Evolutionary conservation across 352 stramenopile genomes (phyloP), one percentile per base, ranked within the genome.

Genomic region (Hyaloperonospora arabidopsidis): DNA sequence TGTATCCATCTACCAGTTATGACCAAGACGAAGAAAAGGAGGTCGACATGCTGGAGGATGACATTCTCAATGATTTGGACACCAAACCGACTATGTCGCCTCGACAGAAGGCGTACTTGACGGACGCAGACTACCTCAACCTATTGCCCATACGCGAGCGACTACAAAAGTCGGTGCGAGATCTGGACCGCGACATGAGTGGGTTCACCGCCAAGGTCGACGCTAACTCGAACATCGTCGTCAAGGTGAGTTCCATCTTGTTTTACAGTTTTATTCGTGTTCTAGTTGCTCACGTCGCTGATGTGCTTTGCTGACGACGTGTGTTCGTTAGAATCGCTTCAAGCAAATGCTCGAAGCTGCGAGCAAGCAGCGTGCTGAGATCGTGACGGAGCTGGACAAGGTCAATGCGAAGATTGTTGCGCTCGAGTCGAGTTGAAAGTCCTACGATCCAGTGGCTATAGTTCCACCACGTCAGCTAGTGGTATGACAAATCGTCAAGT

Each of bases 301-400:
- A 54, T 19, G 43, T n/a, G 3, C 21, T 50, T 40, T 54, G 25
- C 17, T 41, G 14, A 12, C 7, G 49, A 39, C 41, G 7, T n/a
- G 21, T 13, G 34, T 51, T 38, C 4, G n/a, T 54, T 54, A 89
- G 79, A 86, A 86, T 59, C 76, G 76, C 7, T 86, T 89, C 64
- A 87, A 87, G 56, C 76, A 86, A 72, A 82, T 89, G 75, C 74
- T 89, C 34, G 78, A 91, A 46, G 82, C 66, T 8, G 76, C 74
- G 8, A 68, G 71, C 35, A 70, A 70, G 25, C 75, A 88, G 49
- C 74, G 76, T 38, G 64, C 65, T 22, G 66, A 82, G 17, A 65
- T 85, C 32, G 65, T 68, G 1, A 54, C 62, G 4, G 76, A 87
- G 45, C 38, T 86, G 19, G 72, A 86, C 43, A 87, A 79, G 54